These are phyloP conservation scores for Prunus mongolica DNA, from an alignment of 306 rosid species.

Conservation along the genomic window DNA sequence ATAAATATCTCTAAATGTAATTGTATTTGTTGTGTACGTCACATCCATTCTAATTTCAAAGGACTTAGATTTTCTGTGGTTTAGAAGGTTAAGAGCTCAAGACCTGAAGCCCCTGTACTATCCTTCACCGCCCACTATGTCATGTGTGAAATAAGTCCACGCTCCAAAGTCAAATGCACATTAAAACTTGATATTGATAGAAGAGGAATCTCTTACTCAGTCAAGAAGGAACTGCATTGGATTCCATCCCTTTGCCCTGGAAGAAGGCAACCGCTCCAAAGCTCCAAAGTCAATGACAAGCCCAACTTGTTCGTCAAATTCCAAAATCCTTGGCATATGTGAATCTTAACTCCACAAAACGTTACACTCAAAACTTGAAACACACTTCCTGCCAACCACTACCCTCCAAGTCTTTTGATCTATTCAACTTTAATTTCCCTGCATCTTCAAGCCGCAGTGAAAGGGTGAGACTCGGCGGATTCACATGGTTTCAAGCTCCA, in stretches of 20 bases:
- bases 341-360: neutral
- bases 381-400: constrained; percentile 6
- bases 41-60: too few species aligned
- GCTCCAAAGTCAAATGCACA: neutral
- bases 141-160: neutral
- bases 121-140: neutral
- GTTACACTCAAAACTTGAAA: neutral
- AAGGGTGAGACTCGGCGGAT: constrained; percentile 20
- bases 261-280: too few species aligned
- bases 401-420: neutral
- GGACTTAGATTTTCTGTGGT: too few species aligned
- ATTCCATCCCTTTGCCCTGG: neutral
- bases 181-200: neutral
- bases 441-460: neutral
- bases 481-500: neutral
- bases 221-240: neutral
- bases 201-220: neutral
- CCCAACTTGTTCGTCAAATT: neutral
- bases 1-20: too few species aligned
- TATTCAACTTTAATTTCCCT: neutral
- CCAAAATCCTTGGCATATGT: neutral
- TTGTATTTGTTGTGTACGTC: too few species aligned
- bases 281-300: neutral
- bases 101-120: too few species aligned
- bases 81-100: too few species aligned